phyloP scores from a whole-genome alignment of 2,329 filamentous ascomycete species.

The Pyrenophora seminiperda region DNA sequence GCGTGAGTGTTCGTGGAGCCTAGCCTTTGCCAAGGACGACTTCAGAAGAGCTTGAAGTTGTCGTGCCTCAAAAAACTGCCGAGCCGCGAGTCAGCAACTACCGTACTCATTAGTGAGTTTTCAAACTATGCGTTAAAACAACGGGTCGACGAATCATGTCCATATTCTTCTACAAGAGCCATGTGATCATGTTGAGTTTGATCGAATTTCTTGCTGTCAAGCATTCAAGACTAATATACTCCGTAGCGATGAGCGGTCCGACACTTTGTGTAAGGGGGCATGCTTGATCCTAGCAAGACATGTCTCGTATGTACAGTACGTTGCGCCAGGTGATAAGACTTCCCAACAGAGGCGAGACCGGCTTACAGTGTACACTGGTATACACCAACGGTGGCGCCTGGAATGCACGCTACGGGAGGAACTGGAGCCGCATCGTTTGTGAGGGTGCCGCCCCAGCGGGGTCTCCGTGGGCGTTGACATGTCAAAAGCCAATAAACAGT shows the following conservation, averaged over 20 bases:
- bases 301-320: no score
- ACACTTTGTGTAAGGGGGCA: constrained; percentile 60
- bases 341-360: constrained; percentile 39
- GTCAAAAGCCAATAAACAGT: background rate
- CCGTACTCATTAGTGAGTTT: constrained; percentile 90
- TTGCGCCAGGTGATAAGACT: no score
- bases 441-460: constrained; percentile 19
- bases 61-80: constrained; percentile 78
- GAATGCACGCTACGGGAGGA: constrained; percentile 46
- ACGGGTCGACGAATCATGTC: constrained; percentile 78
- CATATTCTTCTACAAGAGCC: constrained; percentile 77
- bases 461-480: constrained; percentile 13
- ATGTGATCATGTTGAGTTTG: constrained; percentile 45
- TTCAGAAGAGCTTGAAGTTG: constrained; percentile 65
- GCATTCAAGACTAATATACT: no score
- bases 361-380: constrained; percentile 59
- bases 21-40: constrained; percentile 77
- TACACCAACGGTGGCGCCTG: constrained; percentile 44
- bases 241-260: constrained; percentile 36
- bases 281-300: no score
- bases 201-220: no score
- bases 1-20: constrained; percentile 70
- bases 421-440: constrained; percentile 44
- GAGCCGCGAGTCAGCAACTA: constrained; percentile 75
- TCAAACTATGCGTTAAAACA: constrained; percentile 76